These are phyloP conservation scores for Entophlyctis luteolus DNA, from an alignment of 192 early-diverging fungal species.

Conservation along the genomic window DNA sequence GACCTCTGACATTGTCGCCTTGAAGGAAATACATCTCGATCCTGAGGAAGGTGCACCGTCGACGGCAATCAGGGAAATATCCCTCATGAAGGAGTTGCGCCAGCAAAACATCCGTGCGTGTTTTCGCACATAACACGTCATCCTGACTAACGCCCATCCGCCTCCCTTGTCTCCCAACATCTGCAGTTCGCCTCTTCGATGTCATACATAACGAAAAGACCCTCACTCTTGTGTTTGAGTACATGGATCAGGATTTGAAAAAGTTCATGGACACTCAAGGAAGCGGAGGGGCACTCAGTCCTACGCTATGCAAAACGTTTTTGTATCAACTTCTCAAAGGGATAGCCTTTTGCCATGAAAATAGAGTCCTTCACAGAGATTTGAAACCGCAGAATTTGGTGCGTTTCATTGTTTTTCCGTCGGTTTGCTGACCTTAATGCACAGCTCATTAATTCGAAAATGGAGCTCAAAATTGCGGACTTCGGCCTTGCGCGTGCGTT, in stretches of 20 bases:
- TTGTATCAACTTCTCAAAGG: slow-evolving; percentile 85
- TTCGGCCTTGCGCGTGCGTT: slow-evolving; percentile 93
- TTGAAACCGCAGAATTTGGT: slow-evolving; percentile 92
- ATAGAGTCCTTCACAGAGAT: slow-evolving; percentile 92
- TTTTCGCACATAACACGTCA: slow-evolving; percentile 47
- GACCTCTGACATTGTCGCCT: slow-evolving; percentile 82
- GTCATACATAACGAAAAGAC: slow-evolving; percentile 82
- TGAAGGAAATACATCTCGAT: slow-evolving; percentile 92
- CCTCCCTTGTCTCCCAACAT: neutral
- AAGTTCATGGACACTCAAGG: slow-evolving; percentile 72
- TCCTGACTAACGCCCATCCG: neutral
- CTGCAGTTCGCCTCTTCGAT: slow-evolving; percentile 65
- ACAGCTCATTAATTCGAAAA: slow-evolving; percentile 83
- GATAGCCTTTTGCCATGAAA: slow-evolving; percentile 83
- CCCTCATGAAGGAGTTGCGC: slow-evolving; percentile 92
- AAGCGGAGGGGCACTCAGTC: neutral
- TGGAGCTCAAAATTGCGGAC: slow-evolving; percentile 89
- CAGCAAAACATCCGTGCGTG: slow-evolving; percentile 95
- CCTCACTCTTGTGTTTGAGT: slow-evolving; percentile 95
- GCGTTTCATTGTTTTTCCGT: neutral
- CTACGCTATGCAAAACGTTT: slow-evolving; percentile 66
- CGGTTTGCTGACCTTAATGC: neutral
- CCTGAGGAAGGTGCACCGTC: slow-evolving; percentile 84
- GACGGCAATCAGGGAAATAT: slow-evolving; percentile 97
- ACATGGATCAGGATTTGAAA: slow-evolving; percentile 84